phyloP scores from a whole-genome alignment of 176 grass and related monocot genomes.

The Aegilops umbellulata region DNA sequence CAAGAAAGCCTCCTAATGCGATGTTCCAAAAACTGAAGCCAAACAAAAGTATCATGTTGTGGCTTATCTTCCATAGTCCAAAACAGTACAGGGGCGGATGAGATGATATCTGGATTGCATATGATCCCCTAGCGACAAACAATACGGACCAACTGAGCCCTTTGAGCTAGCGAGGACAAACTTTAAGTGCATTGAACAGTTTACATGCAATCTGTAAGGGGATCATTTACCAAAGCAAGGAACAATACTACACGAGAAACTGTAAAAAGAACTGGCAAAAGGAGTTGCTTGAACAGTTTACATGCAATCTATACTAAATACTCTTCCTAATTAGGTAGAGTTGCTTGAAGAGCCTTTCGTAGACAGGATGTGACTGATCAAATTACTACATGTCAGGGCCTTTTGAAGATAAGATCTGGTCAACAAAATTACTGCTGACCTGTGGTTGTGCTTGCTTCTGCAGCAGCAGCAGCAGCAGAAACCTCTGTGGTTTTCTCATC shows the following conservation, averaged over 20 bases:
- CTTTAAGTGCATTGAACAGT: constrained; percentile 8
- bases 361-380: constrained; percentile 28
- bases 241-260: constrained; percentile 21
- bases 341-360: constrained; percentile 34
- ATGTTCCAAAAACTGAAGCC: constrained; percentile 5
- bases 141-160: background rate
- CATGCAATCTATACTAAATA: constrained; percentile 37
- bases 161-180: constrained; percentile 21
- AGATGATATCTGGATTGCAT: constrained; percentile 7
- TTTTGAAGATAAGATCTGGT: constrained; percentile 31
- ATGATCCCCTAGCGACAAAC: constrained; percentile 4
- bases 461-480: constrained; percentile 45
- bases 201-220: too few species aligned
- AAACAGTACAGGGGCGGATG: background rate
- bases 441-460: constrained; percentile 45
- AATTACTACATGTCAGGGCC: constrained; percentile 34
- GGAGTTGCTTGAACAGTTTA: constrained; percentile 29
- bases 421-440: constrained; percentile 56
- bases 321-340: constrained; percentile 19
- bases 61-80: constrained; percentile 4
- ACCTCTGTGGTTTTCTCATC: constrained; percentile 31
- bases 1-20: constrained; percentile 7
- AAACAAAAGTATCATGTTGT: background rate
- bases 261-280: constrained; percentile 26
- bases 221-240: background rate